Evolutionary conservation across 2,329 filamentous ascomycete genomes (phyloP), one percentile per base, ranked within the genome.

Genomic region (Xylariaceae sp.): DNA sequence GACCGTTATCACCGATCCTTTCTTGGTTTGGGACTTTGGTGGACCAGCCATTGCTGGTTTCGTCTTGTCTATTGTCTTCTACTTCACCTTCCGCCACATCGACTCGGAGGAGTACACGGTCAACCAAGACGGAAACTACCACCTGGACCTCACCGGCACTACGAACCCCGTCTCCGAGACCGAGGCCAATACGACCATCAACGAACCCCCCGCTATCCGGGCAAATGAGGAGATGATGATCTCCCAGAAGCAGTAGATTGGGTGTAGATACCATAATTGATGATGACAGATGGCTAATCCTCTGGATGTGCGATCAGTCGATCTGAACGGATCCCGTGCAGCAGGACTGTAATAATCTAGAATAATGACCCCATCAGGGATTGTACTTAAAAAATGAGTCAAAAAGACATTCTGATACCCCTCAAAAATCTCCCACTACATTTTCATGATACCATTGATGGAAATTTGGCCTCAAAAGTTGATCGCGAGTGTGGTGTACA

Each of bases 11-110:
- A 68, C 65, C 0, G 76, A 79, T 58, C 75, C 76, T 6, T 69
- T 74, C 54, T 62, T 80, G 35, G 72, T 71, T 6, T 77, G 74
- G 75, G 73, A 72, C 56, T 76, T 78, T 55, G 74, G 71, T 38
- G 75, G 70, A 32, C 68, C 71, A 10, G 71, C 75, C 32, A 76
- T 77, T 39, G 62, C 70, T 14, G 75, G 75, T 47, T 69, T 62
- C 39, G 56, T 77, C 32, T 57, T 74, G 11, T 71, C 72, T 14
- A 61, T 75, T 15, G 31, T 70, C 44, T 77, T 78, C 58, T 76
- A 70, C 57, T 71, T 74, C 57, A 63, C 68, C 43, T 76, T 75
- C 66, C 66, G 68, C 15, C 70, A 75, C 59, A 72, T 76, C 48
- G 73, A 76, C 60, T 51, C 64, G 44, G 73, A 76, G 53, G 74